Evolutionary conservation across 2,329 filamentous ascomycete species (phyloP), one percentile per base, ranked within the genome.

Genomic region (Colletotrichum godetiae): DNA sequence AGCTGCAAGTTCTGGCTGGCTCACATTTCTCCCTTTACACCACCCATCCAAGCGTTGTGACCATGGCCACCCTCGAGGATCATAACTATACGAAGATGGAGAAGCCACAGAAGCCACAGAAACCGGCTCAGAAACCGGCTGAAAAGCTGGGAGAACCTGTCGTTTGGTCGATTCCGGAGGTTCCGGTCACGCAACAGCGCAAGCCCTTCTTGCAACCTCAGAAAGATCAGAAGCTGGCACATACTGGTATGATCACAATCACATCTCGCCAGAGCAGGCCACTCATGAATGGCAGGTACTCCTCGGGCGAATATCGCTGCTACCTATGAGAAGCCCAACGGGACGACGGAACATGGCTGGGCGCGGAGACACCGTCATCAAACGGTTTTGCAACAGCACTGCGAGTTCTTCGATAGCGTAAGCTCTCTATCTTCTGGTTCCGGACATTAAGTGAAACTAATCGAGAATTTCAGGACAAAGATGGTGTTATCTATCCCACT

Each of bases 361-460:
- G 79, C 79, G 1, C 74, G 73, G 24, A 67, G 70, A 0, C 81
- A 83, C 57, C 75, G 77, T 27, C 63, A 83, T 27, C 78, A 82
- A 64, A 84, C 79, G 24, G 80, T 81, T 5, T 75, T 86, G 0
- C 84, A 86, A 63, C 82, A 82, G 55, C 84, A 86, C 61, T 73
- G 82, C 49, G 76, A 81, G 5, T 86, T 85, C 78, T 86, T 82
- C 79, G 84, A 86, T 71, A 78, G 78, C n/a, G 64, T 67, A n/a
- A 61, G 35, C n/a, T 13, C n/a, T 2, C 6, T 2, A 13, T 8
- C 5, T 12, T 35, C 33, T 4, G 27, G 27, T 12, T 35, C 33
- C 27, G 27, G 27, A 3, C 27, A 29, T 29, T 1, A 29, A 29
- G 27, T 4, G 27, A 29, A 49, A 49, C 8, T 49, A 19, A 49